These are phyloP conservation scores for Venturia carpophila DNA, from an alignment of 2,329 filamentous ascomycete species.

Conservation along the genomic window DNA sequence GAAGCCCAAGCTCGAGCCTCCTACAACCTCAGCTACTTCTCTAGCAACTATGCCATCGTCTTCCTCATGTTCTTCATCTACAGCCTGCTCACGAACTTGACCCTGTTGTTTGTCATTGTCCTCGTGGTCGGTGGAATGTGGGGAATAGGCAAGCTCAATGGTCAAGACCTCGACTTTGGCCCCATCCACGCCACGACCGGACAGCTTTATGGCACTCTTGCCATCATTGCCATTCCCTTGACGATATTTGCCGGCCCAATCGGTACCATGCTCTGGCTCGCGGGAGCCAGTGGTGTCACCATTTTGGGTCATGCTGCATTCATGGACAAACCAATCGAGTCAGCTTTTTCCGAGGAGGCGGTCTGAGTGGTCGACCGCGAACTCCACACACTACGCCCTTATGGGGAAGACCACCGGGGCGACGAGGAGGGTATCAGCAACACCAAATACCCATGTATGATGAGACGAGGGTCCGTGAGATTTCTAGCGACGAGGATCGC, in stretches of 20 bases:
- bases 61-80: slow-evolving; percentile 96
- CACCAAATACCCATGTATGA: slow-evolving; percentile 13
- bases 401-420: slow-evolving; percentile 98
- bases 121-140: slow-evolving; percentile 81
- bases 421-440: slow-evolving; percentile 36
- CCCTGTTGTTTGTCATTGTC: slow-evolving; percentile 85
- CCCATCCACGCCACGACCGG: slow-evolving; percentile 76
- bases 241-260: slow-evolving; percentile 80
- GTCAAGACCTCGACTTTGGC: slow-evolving; percentile 80
- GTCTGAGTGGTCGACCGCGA: slow-evolving; percentile 99
- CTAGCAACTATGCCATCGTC: slow-evolving; percentile 93
- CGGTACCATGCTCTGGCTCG: slow-evolving; percentile 82
- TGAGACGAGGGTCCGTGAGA: slow-evolving; percentile 53
- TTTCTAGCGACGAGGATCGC: slow-evolving; percentile 48
- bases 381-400: slow-evolving; percentile 84
- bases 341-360: slow-evolving; percentile 99
- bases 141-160: slow-evolving; percentile 82
- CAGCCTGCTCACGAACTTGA: slow-evolving; percentile 78
- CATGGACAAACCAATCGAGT: slow-evolving; percentile 98
- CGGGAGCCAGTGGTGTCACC: slow-evolving; percentile 87
- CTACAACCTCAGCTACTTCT: slow-evolving; percentile 96
- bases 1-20: slow-evolving; percentile 89
- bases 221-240: slow-evolving; percentile 75
- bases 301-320: slow-evolving; percentile 92
- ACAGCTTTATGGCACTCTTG: slow-evolving; percentile 85